Conservation (phyloP, 2,329 filamentous ascomycete species). For the Neodidymelliopsis sp. region DNA sequence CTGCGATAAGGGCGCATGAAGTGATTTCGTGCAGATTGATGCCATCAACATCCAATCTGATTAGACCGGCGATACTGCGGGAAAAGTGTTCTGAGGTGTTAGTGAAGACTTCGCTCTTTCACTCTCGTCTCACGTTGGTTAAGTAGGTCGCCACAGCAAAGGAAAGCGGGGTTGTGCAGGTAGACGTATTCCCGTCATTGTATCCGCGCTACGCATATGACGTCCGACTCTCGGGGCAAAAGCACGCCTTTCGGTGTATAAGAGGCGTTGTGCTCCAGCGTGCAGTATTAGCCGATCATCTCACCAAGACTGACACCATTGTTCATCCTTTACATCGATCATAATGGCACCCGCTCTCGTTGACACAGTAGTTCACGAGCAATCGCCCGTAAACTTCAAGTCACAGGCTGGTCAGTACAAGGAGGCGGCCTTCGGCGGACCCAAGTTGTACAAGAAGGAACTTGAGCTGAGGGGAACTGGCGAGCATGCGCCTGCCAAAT, state of each 20-base stretch:
- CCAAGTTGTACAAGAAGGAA: slow-evolving; percentile 56
- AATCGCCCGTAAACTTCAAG: slow-evolving; percentile 36
- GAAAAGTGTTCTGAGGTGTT: slow-evolving; percentile 12
- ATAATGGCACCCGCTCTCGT: slow-evolving; percentile 55
- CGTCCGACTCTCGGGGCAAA: slow-evolving; percentile 3
- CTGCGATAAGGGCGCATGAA: slow-evolving; percentile 31
- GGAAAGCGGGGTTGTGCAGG: slow-evolving; percentile 22
- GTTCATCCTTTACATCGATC: neutral
- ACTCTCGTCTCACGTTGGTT: slow-evolving; percentile 6
- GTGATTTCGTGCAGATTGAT: slow-evolving; percentile 42
- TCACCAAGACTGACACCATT: neutral
- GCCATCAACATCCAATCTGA: slow-evolving; percentile 31
- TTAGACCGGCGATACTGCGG: slow-evolving; percentile 28
- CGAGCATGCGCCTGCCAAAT: slow-evolving; percentile 65
- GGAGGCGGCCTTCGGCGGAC: slow-evolving; percentile 54
- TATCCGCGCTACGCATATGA: slow-evolving; percentile 5
- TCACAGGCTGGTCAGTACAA: slow-evolving; percentile 48
- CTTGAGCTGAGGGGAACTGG: slow-evolving; percentile 62
- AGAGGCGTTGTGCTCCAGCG: slow-evolving; percentile 4
- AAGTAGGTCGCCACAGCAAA: slow-evolving; percentile 11
- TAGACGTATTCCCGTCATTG: slow-evolving; percentile 9
- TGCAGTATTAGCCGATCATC: neutral
- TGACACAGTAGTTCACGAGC: slow-evolving; percentile 40
- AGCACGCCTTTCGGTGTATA: slow-evolving; percentile 20
- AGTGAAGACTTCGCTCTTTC: slow-evolving; percentile 14